Percentiles rank a stretch among this genome's conserved stretches.
Conservation (phyloP, 1,284 basidiomycete genomes). For the Trichosporon faecale region DNA sequence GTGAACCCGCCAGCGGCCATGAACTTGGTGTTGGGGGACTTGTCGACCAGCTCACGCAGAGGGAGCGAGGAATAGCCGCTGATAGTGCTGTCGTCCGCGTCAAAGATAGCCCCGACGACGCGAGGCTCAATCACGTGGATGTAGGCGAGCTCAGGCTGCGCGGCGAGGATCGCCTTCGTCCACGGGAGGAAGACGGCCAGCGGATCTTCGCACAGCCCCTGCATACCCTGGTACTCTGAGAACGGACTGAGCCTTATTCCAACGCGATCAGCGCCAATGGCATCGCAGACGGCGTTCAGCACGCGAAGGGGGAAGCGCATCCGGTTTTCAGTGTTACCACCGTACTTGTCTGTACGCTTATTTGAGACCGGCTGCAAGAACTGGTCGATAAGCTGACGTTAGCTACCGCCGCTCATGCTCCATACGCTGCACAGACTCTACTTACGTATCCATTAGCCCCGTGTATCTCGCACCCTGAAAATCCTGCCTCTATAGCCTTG, state of each 20-base stretch:
- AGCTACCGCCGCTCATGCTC: neutral
- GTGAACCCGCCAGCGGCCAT: conserved; percentile 58
- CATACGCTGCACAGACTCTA: neutral
- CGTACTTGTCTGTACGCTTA: conserved; percentile 62
- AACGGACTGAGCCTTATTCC: conserved; percentile 61
- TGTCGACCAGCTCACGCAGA: conserved; percentile 28
- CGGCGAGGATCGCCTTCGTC: conserved; percentile 42
- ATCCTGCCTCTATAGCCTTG: conserved; percentile 61
- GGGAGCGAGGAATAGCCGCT: conserved; percentile 27
- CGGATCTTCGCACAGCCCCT: conserved; percentile 51
- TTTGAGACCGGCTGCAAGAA: conserved; percentile 59
- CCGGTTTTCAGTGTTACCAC: conserved; percentile 60
- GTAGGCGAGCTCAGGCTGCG: conserved; percentile 59
- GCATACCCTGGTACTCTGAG: conserved; percentile 54
- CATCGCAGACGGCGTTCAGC: conserved; percentile 55
- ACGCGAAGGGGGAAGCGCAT: conserved; percentile 58
- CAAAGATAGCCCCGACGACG: conserved; percentile 25
- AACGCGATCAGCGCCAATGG: conserved; percentile 57
- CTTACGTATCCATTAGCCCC: conserved; percentile 36
- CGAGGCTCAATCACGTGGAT: conserved; percentile 60
- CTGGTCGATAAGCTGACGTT: conserved; percentile 53
- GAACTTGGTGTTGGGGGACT: conserved; percentile 39
- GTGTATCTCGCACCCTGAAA: conserved; percentile 63
- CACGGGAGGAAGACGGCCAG: conserved; percentile 45
- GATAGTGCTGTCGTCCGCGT: conserved; percentile 16